A percentile compares a stretch with the other conserved stretches of the same genome.
phyloP scores from a whole-genome alignment of 768 basidiomycete species.

The Austroboletus eburneus region DNA sequence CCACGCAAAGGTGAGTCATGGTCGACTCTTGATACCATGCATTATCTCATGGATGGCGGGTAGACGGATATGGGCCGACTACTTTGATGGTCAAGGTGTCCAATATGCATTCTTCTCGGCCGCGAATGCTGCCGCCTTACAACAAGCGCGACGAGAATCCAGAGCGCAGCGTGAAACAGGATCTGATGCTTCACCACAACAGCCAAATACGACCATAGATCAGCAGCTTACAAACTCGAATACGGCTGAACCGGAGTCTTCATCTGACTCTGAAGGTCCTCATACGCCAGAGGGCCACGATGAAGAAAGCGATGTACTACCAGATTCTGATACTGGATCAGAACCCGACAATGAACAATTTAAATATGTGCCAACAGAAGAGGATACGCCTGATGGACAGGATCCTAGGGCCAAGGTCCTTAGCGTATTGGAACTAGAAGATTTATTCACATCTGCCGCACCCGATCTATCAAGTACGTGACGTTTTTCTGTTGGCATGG shows the following conservation, averaged over 20 bases:
- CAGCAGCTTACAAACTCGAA: neutral
- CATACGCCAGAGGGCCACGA: conserved; percentile 26
- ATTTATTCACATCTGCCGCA: conserved; percentile 66
- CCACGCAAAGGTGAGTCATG: conserved; percentile 69
- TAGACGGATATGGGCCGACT: conserved; percentile 87
- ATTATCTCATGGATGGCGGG: conserved; percentile 27
- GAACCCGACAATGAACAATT: conserved; percentile 36
- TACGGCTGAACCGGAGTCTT: conserved; percentile 20
- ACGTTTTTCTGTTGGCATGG: conserved; percentile 8
- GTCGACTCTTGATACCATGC: neutral
- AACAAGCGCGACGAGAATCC: conserved; percentile 63
- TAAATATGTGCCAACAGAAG: conserved; percentile 52
- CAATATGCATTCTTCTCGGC: conserved; percentile 94
- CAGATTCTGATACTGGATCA: conserved; percentile 27
- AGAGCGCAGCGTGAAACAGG: conserved; percentile 23
- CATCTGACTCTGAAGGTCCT: conserved; percentile 30
- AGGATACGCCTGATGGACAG: conserved; percentile 44
- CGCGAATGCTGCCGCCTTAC: conserved; percentile 78
- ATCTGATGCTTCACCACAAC: conserved; percentile 6
- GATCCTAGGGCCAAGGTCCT: conserved; percentile 75
- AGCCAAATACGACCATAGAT: neutral
- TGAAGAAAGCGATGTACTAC: conserved; percentile 26
- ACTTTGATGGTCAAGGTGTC: conserved; percentile 73
- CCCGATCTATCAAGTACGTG: conserved; percentile 64
- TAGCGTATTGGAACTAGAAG: conserved; percentile 84